phyloP scores from a whole-genome alignment of 305 asterid species.

The Fraxinus latifolia region DNA sequence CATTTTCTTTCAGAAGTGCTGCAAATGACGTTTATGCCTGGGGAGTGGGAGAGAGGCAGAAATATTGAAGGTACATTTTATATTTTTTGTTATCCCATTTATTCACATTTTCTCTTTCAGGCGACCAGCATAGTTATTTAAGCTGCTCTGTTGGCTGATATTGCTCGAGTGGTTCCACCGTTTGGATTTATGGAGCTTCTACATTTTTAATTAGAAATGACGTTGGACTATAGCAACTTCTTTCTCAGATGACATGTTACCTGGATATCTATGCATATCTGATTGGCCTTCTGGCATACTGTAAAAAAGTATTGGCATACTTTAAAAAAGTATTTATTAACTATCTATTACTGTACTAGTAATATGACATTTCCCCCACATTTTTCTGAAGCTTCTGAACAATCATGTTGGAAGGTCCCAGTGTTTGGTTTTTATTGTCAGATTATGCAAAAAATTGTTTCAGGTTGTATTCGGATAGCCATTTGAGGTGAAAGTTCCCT shows the following conservation, averaged over 20 bases:
- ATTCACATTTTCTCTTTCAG: background rate
- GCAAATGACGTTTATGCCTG: constrained; percentile 52
- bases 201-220: constrained; percentile 1
- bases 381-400: constrained; percentile 7
- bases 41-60: constrained; percentile 62
- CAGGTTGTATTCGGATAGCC: background rate
- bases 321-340: background rate
- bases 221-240: constrained; percentile 11
- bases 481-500: constrained; percentile 7
- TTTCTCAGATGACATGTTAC: constrained; percentile 10
- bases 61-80: constrained; percentile 58
- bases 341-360: background rate
- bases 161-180: constrained; percentile 11
- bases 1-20: constrained; percentile 65
- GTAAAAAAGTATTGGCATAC: background rate
- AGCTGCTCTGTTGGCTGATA: constrained; percentile 16
- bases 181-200: constrained; percentile 12
- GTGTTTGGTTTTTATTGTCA: background rate
- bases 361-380: background rate
- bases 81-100: constrained; percentile 8
- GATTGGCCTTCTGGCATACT: constrained; percentile 6
- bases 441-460: background rate
- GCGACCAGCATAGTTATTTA: constrained; percentile 7
- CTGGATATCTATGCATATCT: background rate
- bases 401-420: background rate